Evolutionary conservation across 768 basidiomycete species (phyloP).

Genomic region (Tulasnella sp.): DNA sequence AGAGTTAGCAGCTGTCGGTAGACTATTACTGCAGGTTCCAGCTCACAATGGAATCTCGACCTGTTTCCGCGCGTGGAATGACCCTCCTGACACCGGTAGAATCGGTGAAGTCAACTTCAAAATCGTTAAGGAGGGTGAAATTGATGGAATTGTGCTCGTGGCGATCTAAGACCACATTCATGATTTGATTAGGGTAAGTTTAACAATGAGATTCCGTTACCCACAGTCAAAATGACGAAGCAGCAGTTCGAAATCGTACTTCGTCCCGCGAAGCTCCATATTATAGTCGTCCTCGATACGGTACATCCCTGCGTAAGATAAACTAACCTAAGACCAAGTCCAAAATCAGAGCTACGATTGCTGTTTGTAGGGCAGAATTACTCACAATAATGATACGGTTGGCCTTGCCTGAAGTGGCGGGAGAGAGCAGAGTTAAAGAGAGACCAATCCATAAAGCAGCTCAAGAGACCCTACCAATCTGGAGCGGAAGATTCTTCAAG

Average conservation of each 20-base stretch:
- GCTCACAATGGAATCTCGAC: background rate
- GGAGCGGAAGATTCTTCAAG: too few relatives aligned
- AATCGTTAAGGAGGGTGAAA: background rate
- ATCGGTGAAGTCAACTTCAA: background rate
- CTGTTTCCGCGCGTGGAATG: background rate
- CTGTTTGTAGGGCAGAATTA: too few relatives aligned
- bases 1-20: background rate
- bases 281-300: too few relatives aligned
- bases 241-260: background rate
- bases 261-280: background rate
- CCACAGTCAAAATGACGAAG: background rate
- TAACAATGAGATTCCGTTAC: background rate
- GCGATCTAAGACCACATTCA: background rate
- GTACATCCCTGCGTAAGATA: too few relatives aligned
- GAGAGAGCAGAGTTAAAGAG: too few relatives aligned
- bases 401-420: too few relatives aligned
- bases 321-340: too few relatives aligned
- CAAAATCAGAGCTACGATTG: too few relatives aligned
- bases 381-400: too few relatives aligned
- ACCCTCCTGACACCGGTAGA: background rate
- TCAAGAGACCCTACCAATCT: too few relatives aligned
- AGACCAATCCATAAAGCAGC: too few relatives aligned
- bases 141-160: background rate
- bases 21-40: background rate
- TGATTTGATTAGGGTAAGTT: too few relatives aligned